Evolutionary conservation across 2,329 filamentous ascomycete species (phyloP).

Genomic region (Alternaria sp.): DNA sequence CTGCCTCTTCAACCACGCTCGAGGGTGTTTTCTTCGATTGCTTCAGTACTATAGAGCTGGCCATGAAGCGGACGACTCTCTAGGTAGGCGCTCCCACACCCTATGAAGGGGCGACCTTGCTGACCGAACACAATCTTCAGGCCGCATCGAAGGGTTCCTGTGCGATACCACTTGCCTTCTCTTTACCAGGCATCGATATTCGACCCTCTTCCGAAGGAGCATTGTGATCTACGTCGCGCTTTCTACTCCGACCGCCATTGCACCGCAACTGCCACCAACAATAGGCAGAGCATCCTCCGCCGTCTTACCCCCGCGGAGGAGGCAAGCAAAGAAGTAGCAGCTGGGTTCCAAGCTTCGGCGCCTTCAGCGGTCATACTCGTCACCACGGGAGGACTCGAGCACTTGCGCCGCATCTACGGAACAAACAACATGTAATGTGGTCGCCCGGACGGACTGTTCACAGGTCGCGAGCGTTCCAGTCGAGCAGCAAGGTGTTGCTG

Average conservation of each 20-base stretch:
- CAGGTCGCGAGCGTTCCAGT: background rate
- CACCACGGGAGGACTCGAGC: background rate
- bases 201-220: background rate
- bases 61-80: background rate
- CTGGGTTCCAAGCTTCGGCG: background rate
- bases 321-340: rapidly evolving
- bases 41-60: background rate
- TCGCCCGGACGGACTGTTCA: background rate
- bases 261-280: background rate
- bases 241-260: background rate
- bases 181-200: background rate
- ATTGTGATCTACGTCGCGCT: background rate
- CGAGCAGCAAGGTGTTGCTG: background rate
- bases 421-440: background rate
- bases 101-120: background rate
- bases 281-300: background rate
- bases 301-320: background rate
- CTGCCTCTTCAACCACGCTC: background rate
- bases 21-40: too few relatives aligned
- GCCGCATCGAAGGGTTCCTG: background rate
- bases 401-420: background rate
- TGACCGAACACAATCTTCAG: background rate
- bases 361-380: background rate
- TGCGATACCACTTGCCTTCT: background rate
- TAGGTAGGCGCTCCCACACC: background rate